Evolutionary conservation across 495 filamentous ascomycete genomes (phyloP).

Genomic region (Terfezia boudieri): DNA sequence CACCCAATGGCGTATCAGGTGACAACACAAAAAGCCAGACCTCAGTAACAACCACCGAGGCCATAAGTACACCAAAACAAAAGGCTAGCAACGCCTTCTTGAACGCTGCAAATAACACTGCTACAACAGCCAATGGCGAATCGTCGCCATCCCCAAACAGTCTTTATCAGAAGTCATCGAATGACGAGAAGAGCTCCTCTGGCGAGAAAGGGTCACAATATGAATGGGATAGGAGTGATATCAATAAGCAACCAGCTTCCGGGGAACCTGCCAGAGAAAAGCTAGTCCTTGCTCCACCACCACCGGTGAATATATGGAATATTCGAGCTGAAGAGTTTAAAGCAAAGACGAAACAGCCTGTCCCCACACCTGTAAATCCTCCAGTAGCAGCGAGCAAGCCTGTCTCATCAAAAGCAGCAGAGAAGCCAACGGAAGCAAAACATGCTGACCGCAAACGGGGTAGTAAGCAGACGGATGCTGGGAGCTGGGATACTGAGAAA

Average conservation of each 20-base stretch:
- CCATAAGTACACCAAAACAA: background rate
- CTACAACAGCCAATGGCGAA: background rate
- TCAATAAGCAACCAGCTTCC: too few relatives aligned
- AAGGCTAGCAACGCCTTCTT: background rate
- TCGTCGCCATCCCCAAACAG: background rate
- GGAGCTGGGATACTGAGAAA: conserved; percentile 11
- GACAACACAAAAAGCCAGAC: background rate
- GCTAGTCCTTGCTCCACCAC: conserved; percentile 59
- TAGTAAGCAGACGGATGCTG: background rate
- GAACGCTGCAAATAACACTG: background rate
- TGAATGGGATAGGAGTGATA: too few relatives aligned
- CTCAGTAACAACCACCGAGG: too few relatives aligned
- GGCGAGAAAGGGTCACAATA: conserved; percentile 17
- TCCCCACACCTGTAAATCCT: conserved; percentile 19
- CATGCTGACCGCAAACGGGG: conserved; percentile 9
- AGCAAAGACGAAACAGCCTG: conserved; percentile 29
- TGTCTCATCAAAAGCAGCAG: conserved; percentile 10
- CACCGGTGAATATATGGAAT: conserved; percentile 68
- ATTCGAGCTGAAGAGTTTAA: conserved; percentile 48
- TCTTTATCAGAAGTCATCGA: background rate
- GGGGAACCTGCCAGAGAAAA: background rate
- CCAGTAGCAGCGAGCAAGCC: conserved; percentile 18
- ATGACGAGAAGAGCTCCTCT: background rate
- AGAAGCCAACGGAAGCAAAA: conserved; percentile 16
- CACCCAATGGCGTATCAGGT: background rate